Conservation (phyloP, 805 yeast species). For the Candida coquimbonensis region DNA sequence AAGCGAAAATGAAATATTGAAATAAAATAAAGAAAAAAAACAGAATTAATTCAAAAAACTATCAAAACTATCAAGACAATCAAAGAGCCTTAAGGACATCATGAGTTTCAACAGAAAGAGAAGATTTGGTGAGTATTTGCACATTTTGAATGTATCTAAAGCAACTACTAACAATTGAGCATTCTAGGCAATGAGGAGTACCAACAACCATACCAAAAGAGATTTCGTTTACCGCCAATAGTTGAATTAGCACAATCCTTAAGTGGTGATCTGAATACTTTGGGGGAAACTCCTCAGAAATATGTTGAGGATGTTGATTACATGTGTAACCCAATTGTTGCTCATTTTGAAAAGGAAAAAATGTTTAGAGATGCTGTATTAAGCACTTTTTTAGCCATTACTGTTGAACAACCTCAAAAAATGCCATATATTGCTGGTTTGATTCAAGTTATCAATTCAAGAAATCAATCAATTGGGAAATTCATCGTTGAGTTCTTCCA, state of each 20-base stretch:
- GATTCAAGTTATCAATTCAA: constrained; percentile 57
- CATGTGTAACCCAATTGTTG: constrained; percentile 58
- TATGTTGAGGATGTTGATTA: constrained; percentile 59
- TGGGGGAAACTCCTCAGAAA: constrained; percentile 46
- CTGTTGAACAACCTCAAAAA: constrained; percentile 89
- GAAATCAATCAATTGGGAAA: constrained; percentile 59
- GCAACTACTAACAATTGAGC: background rate
- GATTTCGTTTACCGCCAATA: constrained; percentile 34
- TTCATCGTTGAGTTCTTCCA: constrained; percentile 65
- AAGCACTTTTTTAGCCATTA: constrained; percentile 58
- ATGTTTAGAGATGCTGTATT: constrained; percentile 52
- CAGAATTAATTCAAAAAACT: background rate
- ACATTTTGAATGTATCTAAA: background rate
- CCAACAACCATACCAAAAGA: constrained; percentile 19
- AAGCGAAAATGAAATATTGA: too few species aligned
- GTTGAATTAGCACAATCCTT: constrained; percentile 40
- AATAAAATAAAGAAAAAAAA: background rate
- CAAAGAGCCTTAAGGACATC: background rate
- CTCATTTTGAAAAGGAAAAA: constrained; percentile 57
- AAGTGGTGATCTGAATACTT: constrained; percentile 44
- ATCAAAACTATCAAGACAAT: background rate
- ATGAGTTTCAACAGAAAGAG: constrained; percentile 24
- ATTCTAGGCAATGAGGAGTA: constrained; percentile 18
- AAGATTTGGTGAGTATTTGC: constrained; percentile 18
- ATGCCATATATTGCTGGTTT: constrained; percentile 64